Conservation (phyloP, 1,139 yeast species). For the Candida sp. region DNA sequence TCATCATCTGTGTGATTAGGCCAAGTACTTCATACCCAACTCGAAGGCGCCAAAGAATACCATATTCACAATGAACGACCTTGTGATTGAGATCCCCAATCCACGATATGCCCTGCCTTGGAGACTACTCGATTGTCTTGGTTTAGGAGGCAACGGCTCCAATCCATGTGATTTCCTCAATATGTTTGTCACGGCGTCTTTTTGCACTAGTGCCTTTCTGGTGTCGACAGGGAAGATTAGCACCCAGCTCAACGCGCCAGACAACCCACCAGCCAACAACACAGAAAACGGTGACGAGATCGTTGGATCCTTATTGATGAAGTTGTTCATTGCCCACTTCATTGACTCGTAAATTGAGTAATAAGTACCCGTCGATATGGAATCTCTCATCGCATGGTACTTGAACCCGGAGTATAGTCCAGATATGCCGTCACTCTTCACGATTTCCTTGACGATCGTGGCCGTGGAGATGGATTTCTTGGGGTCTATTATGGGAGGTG, state of each 20-base stretch:
- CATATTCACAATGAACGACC: conserved; percentile 77
- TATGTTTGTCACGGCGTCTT: conserved; percentile 73
- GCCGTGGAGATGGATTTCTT: conserved; percentile 24
- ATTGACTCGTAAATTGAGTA: conserved; percentile 77
- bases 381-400: conserved; percentile 70
- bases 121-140: conserved; percentile 37
- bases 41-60: conserved; percentile 79
- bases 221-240: conserved; percentile 83
- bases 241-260: conserved; percentile 79
- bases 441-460: conserved; percentile 53
- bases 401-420: conserved; percentile 78
- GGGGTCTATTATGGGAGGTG: conserved; percentile 11
- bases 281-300: conserved; percentile 39
- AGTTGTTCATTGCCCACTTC: conserved; percentile 48
- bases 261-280: conserved; percentile 73
- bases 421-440: conserved; percentile 57
- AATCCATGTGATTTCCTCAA: conserved; percentile 54
- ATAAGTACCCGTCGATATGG: conserved; percentile 74
- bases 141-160: conserved; percentile 32
- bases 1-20: conserved; percentile 4
- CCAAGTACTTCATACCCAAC: conserved; percentile 55
- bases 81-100: conserved; percentile 69
- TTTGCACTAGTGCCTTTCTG: conserved; percentile 72
- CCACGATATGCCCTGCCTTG: conserved; percentile 70
- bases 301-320: conserved; percentile 34